Evolutionary conservation across 1,139 yeast genomes (phyloP).

Genomic region (Yamadazyma kanchanaburiensis): DNA sequence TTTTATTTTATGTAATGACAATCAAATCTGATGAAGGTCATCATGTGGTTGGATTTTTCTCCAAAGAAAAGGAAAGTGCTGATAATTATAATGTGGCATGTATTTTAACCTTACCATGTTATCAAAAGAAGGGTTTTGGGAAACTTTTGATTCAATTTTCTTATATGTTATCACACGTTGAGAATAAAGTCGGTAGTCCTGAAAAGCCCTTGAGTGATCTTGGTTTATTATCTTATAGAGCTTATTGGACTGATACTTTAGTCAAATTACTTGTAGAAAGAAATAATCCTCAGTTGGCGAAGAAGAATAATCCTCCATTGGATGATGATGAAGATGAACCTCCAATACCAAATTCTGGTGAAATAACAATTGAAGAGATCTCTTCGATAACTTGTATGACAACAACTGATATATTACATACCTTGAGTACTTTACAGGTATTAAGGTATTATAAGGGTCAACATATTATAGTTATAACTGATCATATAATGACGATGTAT

Average conservation of each 20-base stretch:
- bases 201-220: slow-evolving; percentile 95
- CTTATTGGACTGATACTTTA: slow-evolving; percentile 93
- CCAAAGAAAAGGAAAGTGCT: slow-evolving; percentile 94
- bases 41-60: slow-evolving; percentile 92
- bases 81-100: slow-evolving; percentile 97
- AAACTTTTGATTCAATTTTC: slow-evolving; percentile 88
- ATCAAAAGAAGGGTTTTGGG: slow-evolving; percentile 94
- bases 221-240: slow-evolving; percentile 89
- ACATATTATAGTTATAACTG: slow-evolving; percentile 88
- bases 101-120: slow-evolving; percentile 91
- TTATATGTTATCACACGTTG: slow-evolving; percentile 82
- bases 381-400: slow-evolving; percentile 90
- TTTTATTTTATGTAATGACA: slow-evolving; percentile 93
- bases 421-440: slow-evolving; percentile 87
- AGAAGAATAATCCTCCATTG: slow-evolving; percentile 34
- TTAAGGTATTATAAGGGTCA: slow-evolving; percentile 93
- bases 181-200: slow-evolving; percentile 91
- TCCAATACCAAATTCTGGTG: slow-evolving; percentile 31
- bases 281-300: slow-evolving; percentile 37
- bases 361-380: slow-evolving; percentile 89
- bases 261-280: slow-evolving; percentile 70
- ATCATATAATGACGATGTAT: slow-evolving; percentile 73
- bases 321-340: slow-evolving; percentile 25
- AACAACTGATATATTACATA: slow-evolving; percentile 90
- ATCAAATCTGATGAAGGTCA: slow-evolving; percentile 84